Base-by-base conservation (phyloP, 1,284 basidiomycete genomes). In the Puccinia hordei region DNA sequence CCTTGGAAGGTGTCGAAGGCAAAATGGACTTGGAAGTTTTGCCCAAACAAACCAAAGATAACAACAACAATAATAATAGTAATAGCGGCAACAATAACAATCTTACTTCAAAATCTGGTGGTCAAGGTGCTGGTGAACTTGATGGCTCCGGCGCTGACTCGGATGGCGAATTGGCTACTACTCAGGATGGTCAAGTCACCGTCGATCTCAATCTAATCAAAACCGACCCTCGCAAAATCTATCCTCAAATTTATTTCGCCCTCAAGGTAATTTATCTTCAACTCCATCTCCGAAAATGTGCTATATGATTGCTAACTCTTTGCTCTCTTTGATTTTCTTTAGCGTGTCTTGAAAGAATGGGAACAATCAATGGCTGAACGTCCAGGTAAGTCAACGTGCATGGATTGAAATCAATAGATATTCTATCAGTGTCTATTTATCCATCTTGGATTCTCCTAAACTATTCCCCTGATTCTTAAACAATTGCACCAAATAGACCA, bases 191-290 rank as follows among this genome's bases (percentile, higher is more conserved):
- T 15, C 89, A 90, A 73, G 88, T 89, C 19, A 86, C 93, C 17
- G 87, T 95, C 78, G 93, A 97, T 85, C 86, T 98, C 38, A 88
- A 87, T 9, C 88, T 98, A 72, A 87, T 98, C 85, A 96, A 95
- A 88, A 91, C 90, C 27, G 93, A 98, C 85, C 92, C 94, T n/a
- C 93, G 95, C 87, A 97, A 93, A 86, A 88, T 99, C 33, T 98
- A 99, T 85, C 97, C 97, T 0, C 88, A 98, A 84, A 97, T 99
- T 81, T 99, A 99, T 86, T 95, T 96, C 86, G 94, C 95, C 1
- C 88, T 99, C 82, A 99, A 99, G 85, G 87, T 87, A 61, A 44
- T 15, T 12, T 27, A 24, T 49, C 19, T 38, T 27, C 30, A 12
- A 9, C n/a, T 24, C 19, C 8, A 12, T 22, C 22, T 55, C 38